Base-by-base conservation (phyloP, 139 green algal species). In the Volvox africanus region DNA sequence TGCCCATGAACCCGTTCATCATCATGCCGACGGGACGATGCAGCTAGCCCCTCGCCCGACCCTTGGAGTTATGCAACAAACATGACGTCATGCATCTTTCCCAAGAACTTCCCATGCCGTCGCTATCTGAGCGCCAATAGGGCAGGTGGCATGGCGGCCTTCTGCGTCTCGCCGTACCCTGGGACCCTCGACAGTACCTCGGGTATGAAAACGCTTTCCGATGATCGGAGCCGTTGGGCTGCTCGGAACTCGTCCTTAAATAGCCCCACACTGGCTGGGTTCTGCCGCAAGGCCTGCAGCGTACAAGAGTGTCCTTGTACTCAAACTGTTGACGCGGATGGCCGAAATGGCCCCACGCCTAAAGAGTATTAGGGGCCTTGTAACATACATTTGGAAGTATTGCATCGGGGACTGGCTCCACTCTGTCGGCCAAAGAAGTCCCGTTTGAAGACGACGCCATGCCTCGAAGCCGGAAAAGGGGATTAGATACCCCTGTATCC, bases 181-280 rank as follows among this genome's bases (percentile, higher is more conserved):
- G 5, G 28, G 73, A 37, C 20, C n/a, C 35, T 30, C 22, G 1
- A 61, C 30, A 61, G 0, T 32, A 93, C 91, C 91, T 93, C 91
- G 14, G 91, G 91, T 73, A 93, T 93, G 76, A 93, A 93, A 9
- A 93, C 88, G 82, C 83, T 87, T 80, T 93, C 91, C 26, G 87
- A 90, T 2, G 68, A 88, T 28, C 91, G 82, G 1, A 93, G 82
- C 11, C 91, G 75, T 68, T 93, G 91, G 1, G 88, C 91, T 20
- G 91, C 91, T 18, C 91, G 35, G 50, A 92, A 93, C 67, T 93
- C 91, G n/a, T 93, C 87, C 61, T 93, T 93, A 55, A 93, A 93
- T 22, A 93, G 83, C 30, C 71, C 67, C 24, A 93, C 50, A 14
- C 67, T 82, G 1, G 30, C 82, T 2, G 82, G 81, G 68, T 55